Base-by-base conservation (phyloP, 2,329 filamentous ascomycete genomes). In the Paracoccidioides lutzii region DNA sequence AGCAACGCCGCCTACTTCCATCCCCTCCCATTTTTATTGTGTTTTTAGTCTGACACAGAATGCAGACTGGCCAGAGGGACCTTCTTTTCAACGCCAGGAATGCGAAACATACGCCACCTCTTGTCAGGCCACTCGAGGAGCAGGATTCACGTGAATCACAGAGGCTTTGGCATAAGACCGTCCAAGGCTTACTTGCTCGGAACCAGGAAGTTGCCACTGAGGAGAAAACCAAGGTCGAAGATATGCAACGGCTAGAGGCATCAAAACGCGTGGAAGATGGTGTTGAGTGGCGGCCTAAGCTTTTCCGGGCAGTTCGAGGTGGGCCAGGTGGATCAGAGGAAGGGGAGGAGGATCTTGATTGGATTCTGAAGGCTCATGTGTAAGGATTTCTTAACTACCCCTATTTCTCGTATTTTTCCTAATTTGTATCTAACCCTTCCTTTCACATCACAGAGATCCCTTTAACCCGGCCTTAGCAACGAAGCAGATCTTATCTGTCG, bases 211-310 rank as follows among this genome's bases (percentile, higher is more conserved):
- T 85, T 7, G 93, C 93, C 3, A 98, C 93, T 0, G 87, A 93
- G 60, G 91, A 96, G 67, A 98, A 98, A 75, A 90, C 88, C n/a
- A 87, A 86, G 68, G 88, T 98, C 57, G 93, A 98, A 69, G 91
- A 97, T 64, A 83, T 81, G 66, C 93, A 98, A 71, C 81, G 93
- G 65, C 85, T 90, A 60, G 91, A 96, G 66, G 90, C 93, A 1
- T 85, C 90, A 15, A 82, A 82, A 65, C 80, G 93, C 64, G 81
- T 81, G 37, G 85, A 90, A 50, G 83, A 90, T 9, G 85, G 85
- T 10, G 75, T 90, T 6, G 88, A 95, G 60, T 98, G 93, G 93
- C 81, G 83, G 38, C 91, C 93, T 0, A 83, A 84, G 60, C 78
- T 97, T 10, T 98, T 98, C 77, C 81, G 90, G 58, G 74, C 75